Evolutionary conservation across 2,329 filamentous ascomycete species (phyloP), one percentile per base, ranked within the genome.

Genomic region (Aureobasidium sp.): DNA sequence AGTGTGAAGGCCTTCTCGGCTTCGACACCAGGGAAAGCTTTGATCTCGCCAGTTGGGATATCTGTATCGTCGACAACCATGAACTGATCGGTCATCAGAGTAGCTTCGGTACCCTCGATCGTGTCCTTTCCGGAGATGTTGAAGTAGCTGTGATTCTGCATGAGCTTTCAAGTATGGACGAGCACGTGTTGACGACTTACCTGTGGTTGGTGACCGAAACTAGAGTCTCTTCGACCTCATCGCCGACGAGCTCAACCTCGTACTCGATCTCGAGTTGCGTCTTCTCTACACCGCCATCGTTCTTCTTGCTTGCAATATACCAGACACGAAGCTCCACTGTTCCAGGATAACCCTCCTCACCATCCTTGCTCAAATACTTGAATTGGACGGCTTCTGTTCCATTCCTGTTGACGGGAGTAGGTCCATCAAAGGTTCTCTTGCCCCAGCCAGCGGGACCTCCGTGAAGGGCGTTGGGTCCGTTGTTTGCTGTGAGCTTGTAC

Each of bases 201-300:
- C 90, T 95, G 79, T 99, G 93, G 78, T 97, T 99, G 55, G 94
- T 97, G 77, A 97, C 83, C 76, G 92, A 95, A 73, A 97, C 84
- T 46, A 87, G 87, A 0, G 93, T 97, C 81, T 97, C 93, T n/a
- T 92, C 86, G 13, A 87, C 87, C 55, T 88, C 81, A 64, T 84
- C 87, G 3, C 83, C 71, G 3, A 91, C 81, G 51, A 97, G 81
- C 74, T 90, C 85, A 24, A 89, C 92, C 79, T 96, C 89, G 73
- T 95, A 97, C 74, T 97, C 94, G 55, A 95, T 89, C 62, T 87
- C 87, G 63, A 97, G 76, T 24, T 94, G 84, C 1, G 84, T 85
- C 66, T 87, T 86, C 65, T 87, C 82, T 64, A 82, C 84, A 20
- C 84, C 85, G 5, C 72, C 72, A 13, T 82, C 77, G 56, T 82